Evolutionary conservation across 2,329 filamentous ascomycete species (phyloP), one percentile per base, ranked within the genome.

Genomic region (Dactylellina drechsleri): DNA sequence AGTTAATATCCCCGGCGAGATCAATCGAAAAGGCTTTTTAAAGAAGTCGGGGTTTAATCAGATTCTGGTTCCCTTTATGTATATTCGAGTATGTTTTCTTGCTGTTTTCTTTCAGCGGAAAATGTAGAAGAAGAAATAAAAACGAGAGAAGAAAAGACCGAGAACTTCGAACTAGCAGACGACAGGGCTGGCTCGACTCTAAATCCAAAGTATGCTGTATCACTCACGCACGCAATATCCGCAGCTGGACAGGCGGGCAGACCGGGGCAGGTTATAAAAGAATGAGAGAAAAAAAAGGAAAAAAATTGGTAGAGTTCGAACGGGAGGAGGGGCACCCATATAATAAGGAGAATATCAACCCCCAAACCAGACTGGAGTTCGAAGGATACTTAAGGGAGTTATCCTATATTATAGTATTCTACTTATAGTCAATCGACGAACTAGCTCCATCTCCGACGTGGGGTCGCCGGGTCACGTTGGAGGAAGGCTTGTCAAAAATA

Each of bases 191-290:
- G 31, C 31, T 36, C 31, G 31, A 36, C 10, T 36, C 23, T 53
- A 65, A 45, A 53, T 58, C 67, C 58, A 59, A 59, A 59, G 58
- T 71, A 59, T 16, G 45, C 47, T 72, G 60, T 58, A 72, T 65
- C 59, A 65, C 67, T 53, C 43, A 71, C 66, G 66, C 66, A 71
- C 67, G 45, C 60, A 59, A 66, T 53, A 66, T 59, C 64, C 54
- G 64, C 64, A 47, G 54, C 64, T 58, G 54, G 53, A 49, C 60
- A 45, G 41, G 50, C 49, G 43, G n/a, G 50, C 61, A 66, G 43
- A 50, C 49, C 23, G 62, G 57, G 45, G 49, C 26, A 15, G 20
- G 5, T 15, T 20, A 10, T 47, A n/a, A 36, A 60, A 36, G 23
- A 36, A 8, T 7, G 31, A 10, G 31, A 36, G 31, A 36, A 36